Base-by-base conservation (phyloP, 495 filamentous ascomycete genomes). In the Trichoderma gamsii region DNA sequence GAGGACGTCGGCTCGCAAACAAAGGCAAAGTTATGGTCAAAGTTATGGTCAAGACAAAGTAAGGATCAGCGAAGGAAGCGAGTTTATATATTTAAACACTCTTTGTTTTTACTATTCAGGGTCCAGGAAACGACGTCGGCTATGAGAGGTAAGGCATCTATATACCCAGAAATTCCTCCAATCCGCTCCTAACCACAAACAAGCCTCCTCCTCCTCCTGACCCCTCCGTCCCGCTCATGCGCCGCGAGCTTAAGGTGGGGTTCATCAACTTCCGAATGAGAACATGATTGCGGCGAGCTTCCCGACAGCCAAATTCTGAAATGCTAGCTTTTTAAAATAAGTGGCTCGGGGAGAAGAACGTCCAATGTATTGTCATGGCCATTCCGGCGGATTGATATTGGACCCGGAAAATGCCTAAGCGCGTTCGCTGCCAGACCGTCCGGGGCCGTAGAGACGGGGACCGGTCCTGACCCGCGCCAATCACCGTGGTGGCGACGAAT, bases 381-480 rank as follows among this genome's bases (percentile, higher is more conserved):
- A 35, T 29, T 18, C 56, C 56, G 56, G 44, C 44, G 44, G 56
- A 12, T 23, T 25, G 27, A 61, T 61, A 61, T 35, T 23, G 4
- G 25, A 32, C 56, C 56, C 56, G 27, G 56, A 61, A 49, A 61
- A 61, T 61, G 25, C 56, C 56, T 32, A 61, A 35, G 56, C 56
- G 56, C 56, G 35, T n/a, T 56, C n/a, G 9, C n/a, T 27, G 21
- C 51, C 51, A 56, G 21, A 25, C 25, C 25, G 27, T 61, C 27
- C 27, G 56, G 56, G 56, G 56, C 56, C 56, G 56, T 61, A 29
- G 27, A 61, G 56, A 61, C 56, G 56, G 56, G 21, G 56, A 29
- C 56, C 56, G 27, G 27, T 32, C 27, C 56, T 32, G 56, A 61
- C 56, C 56, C 56, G 56, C 56, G 27, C 56, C 56, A 61, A 61